phyloP scores from a whole-genome alignment of 495 filamentous ascomycete genomes.

The Aspergillus indologenus region DNA sequence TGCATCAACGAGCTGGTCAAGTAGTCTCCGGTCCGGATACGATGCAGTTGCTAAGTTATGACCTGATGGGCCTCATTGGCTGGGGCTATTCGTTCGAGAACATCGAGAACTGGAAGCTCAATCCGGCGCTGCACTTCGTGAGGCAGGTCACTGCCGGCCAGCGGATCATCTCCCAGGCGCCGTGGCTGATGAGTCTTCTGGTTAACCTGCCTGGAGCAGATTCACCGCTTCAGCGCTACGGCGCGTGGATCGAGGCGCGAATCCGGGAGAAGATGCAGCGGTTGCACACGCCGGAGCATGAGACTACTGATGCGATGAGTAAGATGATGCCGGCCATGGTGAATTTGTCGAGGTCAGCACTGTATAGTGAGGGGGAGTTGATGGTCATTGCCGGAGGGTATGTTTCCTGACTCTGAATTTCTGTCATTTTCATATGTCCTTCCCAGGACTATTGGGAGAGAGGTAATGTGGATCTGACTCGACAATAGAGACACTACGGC shows the following conservation, averaged over 20 bases:
- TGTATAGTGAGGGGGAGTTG: not conserved
- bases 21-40: not conserved
- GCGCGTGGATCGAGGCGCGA: not conserved
- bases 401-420: not conserved
- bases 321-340: not conserved
- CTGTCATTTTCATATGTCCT: not conserved
- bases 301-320: not conserved
- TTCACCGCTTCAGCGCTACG: not conserved
- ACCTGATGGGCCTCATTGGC: not conserved
- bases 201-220: not conserved
- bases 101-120: conserved; percentile 1
- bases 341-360: not conserved
- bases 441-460: not conserved
- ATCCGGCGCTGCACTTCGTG: not conserved
- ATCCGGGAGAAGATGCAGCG: not conserved
- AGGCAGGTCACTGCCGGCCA: not conserved
- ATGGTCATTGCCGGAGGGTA: not conserved
- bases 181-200: not conserved
- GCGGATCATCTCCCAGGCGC: not conserved
- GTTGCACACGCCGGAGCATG: not conserved
- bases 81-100: not conserved
- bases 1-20: not conserved
- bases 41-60: not conserved
- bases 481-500: not conserved
- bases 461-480: not conserved